Evolutionary conservation across 345 rosid genomes (phyloP).

Genomic region (Leavenworthia alabamica): DNA sequence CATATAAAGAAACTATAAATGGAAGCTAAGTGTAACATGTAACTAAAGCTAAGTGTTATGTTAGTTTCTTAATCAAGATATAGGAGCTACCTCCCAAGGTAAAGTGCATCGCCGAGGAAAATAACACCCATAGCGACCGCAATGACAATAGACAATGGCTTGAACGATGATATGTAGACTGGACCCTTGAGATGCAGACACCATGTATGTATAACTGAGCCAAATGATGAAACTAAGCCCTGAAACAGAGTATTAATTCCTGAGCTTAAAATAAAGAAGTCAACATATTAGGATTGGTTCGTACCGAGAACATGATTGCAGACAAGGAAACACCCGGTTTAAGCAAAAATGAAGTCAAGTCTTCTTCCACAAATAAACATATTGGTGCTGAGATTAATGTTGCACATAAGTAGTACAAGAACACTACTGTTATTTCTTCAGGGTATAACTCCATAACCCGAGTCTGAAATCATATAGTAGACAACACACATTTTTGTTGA

Average conservation of each 20-base stretch:
- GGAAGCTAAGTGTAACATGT: too few relatives aligned
- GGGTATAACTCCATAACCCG: not conserved
- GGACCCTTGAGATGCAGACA: slow-evolving; percentile 38
- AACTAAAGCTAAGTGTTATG: too few relatives aligned
- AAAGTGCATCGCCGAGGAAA: slow-evolving; percentile 32
- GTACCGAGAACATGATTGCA: slow-evolving; percentile 35
- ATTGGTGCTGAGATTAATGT: slow-evolving; percentile 24
- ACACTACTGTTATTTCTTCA: not conserved
- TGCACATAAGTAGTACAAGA: slow-evolving; percentile 21
- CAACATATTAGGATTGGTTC: slow-evolving; percentile 18
- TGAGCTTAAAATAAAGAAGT: not conserved
- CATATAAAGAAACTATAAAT: not conserved
- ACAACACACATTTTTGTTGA: not conserved
- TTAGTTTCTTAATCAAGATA: not conserved
- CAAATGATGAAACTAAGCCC: slow-evolving; percentile 21
- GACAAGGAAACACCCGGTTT: slow-evolving; percentile 18
- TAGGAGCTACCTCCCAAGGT: slow-evolving; percentile 34
- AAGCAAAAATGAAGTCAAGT: slow-evolving; percentile 32
- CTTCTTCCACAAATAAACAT: slow-evolving; percentile 31
- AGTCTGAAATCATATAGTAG: not conserved
- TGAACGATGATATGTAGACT: slow-evolving; percentile 33
- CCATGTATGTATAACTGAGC: slow-evolving; percentile 26
- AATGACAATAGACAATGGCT: slow-evolving; percentile 26
- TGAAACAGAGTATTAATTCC: not conserved
- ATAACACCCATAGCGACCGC: slow-evolving; percentile 29